Conservation (phyloP, 1,284 basidiomycete genomes). For the Golubevia sp. region DNA sequence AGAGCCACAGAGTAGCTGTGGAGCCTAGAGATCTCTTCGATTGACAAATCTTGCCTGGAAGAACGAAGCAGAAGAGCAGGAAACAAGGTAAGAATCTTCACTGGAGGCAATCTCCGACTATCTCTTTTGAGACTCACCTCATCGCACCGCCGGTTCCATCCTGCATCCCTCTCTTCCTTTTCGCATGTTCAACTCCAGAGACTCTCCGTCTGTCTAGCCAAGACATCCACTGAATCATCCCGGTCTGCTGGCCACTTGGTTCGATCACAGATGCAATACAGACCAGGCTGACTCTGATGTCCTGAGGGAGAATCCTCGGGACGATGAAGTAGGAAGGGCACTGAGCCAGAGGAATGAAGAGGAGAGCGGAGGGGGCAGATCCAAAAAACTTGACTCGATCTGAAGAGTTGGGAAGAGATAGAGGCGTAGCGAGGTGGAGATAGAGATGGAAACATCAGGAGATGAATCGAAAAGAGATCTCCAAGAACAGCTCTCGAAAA, state of each 20-base stretch:
- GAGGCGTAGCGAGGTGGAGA: too few species aligned
- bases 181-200: constrained; percentile 6
- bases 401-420: neutral
- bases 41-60: constrained; percentile 11
- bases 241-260: constrained; percentile 71
- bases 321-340: constrained; percentile 77
- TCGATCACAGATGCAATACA: constrained; percentile 64
- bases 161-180: constrained; percentile 1
- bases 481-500: constrained; percentile 7
- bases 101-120: too few species aligned
- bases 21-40: constrained; percentile 30
- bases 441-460: too few species aligned
- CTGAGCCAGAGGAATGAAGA: constrained; percentile 74
- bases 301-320: constrained; percentile 74
- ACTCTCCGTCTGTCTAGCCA: constrained; percentile 75
- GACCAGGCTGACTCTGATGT: constrained; percentile 77
- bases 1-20: constrained; percentile 71
- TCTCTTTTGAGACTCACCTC: constrained; percentile 72
- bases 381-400: constrained; percentile 68
- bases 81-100: too few species aligned
- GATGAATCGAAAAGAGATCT: too few species aligned
- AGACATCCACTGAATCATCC: too few species aligned
- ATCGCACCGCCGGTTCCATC: constrained; percentile 66
- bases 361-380: constrained; percentile 68
- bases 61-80: neutral